phyloP scores from a whole-genome alignment of 345 rosid genomes.

The Arabidopsis thaliana region DNA sequence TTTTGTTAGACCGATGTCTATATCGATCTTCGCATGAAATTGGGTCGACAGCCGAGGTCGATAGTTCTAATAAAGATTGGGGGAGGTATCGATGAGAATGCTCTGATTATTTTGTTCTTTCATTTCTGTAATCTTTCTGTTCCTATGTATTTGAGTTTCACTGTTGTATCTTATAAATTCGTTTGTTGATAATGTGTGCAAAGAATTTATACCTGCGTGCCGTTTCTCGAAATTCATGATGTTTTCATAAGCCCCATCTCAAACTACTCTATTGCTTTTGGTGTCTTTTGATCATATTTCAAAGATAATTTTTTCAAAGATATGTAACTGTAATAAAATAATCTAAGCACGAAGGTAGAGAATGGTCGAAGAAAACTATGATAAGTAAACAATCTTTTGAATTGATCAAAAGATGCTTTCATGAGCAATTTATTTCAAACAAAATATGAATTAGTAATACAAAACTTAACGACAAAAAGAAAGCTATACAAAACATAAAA shows the following conservation, averaged over 20 bases:
- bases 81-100: slow-evolving; percentile 16
- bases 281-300: no score
- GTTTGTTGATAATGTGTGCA: slow-evolving; percentile 3
- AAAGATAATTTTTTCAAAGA: no score
- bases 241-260: no score
- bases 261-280: no score
- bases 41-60: neutral
- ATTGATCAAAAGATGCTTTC: no score
- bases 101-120: slow-evolving; percentile 38
- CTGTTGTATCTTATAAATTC: slow-evolving; percentile 6
- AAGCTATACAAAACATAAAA: neutral
- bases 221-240: slow-evolving; percentile 27
- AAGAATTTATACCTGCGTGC: slow-evolving; percentile 6
- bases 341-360: no score
- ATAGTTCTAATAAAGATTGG: neutral
- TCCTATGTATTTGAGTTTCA: slow-evolving; percentile 10
- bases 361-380: no score
- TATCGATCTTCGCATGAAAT: slow-evolving; percentile 1
- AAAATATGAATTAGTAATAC: neutral
- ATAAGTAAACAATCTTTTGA: no score
- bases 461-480: neutral
- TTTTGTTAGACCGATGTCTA: slow-evolving; percentile 1
- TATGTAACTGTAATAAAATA: no score
- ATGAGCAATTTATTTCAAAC: neutral
- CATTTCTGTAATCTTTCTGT: neutral